Base-by-base conservation (phyloP, 2,329 filamentous ascomycete species). In the Calonectria fujianensis region DNA sequence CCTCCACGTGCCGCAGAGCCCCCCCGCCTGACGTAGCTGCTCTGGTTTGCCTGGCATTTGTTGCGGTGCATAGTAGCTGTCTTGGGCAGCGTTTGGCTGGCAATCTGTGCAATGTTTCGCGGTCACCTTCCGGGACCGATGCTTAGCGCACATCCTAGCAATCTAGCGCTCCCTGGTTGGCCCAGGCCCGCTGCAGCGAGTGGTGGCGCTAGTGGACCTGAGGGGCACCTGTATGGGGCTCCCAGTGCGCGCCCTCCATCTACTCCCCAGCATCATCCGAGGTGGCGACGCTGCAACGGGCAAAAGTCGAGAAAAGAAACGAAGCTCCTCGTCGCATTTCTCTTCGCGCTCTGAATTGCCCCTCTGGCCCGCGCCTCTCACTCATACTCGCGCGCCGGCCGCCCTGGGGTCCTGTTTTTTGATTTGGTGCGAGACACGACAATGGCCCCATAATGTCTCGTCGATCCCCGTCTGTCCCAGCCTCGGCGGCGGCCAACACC, bases 271-370 rank as follows among this genome's bases (percentile, higher is more conserved):
- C 32, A 37, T 24, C 31, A n/a, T 35, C 31, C 10, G 32, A 6
- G 20, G 54, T 37, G 54, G 57, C n/a, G 24, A 27, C 57, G 35
- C 57, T 63, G 48, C 52, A 69, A 50, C 14, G n/a, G 67, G 39
- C 24, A 59, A 61, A 48, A 69, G 50, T 35, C 9, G n/a, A 54
- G 39, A 35, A 59, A 61, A 48, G 35, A 37, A n/a, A 35, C 37
- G 54, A 32, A 27, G 2, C n/a, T 35, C n/a, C n/a, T 59, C 35
- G 20, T 72, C 39, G 20, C 50, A 31, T 57, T 31, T 45, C 39
- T 51, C 13, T 14, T 50, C 39, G 31, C 70, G 70, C 70, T 73
- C 13, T 73, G 54, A 52, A 64, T 45, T 73, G 67, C 70, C 70
- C 45, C 35, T 63, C 45, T 69, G 31, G 39, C 31, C 32, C 67